Percentiles rank a stretch among this genome's conserved stretches.
These are phyloP conservation scores for Neonectria faginata DNA, from an alignment of 2,329 filamentous ascomycete genomes.

Conservation along the genomic window DNA sequence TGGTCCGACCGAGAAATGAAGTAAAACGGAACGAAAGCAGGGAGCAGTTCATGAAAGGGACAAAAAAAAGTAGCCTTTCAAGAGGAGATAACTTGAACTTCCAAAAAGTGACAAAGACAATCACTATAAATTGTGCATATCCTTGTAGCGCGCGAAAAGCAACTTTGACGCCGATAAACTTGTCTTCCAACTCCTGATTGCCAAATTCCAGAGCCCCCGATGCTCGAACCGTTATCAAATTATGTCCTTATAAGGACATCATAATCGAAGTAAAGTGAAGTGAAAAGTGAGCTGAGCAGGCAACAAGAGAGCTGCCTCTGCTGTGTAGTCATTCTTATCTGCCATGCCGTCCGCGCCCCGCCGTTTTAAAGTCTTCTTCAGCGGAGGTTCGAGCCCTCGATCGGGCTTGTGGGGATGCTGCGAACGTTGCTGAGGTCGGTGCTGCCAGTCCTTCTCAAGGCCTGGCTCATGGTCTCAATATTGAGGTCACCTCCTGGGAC, in stretches of 20 bases:
- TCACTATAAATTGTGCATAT: slow-evolving; percentile 37
- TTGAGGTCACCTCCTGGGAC: slow-evolving; percentile 73
- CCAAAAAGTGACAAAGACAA: slow-evolving; percentile 33
- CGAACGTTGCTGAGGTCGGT: slow-evolving; percentile 74
- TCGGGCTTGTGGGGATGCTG: slow-evolving; percentile 69
- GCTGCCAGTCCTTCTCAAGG: slow-evolving; percentile 85
- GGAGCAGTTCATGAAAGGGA: neutral
- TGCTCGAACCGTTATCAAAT: slow-evolving; percentile 40
- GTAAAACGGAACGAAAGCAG: neutral
- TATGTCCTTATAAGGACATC: slow-evolving; percentile 30
- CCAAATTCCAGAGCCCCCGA: slow-evolving; percentile 42
- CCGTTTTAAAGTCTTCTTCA: slow-evolving; percentile 31
- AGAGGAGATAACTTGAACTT: slow-evolving; percentile 34
- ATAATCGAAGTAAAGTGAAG: slow-evolving; percentile 36
- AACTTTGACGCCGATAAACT: slow-evolving; percentile 44
- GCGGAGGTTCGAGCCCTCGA: slow-evolving; percentile 55
- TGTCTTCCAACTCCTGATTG: slow-evolving; percentile 49
- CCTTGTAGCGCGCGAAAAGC: slow-evolving; percentile 34
- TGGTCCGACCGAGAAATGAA: neutral
- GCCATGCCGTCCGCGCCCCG: slow-evolving; percentile 4
- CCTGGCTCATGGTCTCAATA: slow-evolving; percentile 94
- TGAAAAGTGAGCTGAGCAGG: neutral
- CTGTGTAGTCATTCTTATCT: slow-evolving; percentile 34
- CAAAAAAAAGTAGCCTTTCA: slow-evolving; percentile 2
- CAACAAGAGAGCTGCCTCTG: slow-evolving; percentile 29